A percentile compares a stretch with the other conserved stretches of the same genome.
These are phyloP conservation scores for Hevea brasiliensis DNA, from an alignment of 345 rosid genomes.

Conservation along the genomic window DNA sequence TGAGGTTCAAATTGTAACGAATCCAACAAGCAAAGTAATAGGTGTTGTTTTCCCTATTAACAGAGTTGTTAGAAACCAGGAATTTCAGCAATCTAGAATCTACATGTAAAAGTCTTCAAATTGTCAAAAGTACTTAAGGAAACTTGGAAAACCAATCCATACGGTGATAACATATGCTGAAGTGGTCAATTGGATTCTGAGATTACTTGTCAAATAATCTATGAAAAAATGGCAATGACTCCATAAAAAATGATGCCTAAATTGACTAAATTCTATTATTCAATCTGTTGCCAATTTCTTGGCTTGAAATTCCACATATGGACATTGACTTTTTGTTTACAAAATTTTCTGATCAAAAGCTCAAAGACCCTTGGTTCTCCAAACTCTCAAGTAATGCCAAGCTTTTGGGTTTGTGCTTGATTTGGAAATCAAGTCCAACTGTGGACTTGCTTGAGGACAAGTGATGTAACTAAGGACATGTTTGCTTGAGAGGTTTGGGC, in stretches of 20 bases:
- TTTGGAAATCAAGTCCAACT: slow-evolving; percentile 6
- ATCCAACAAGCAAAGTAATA: no score
- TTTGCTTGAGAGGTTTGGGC: no score
- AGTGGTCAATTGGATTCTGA: background rate
- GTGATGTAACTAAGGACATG: no score
- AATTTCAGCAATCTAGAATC: no score
- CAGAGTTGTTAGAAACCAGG: no score
- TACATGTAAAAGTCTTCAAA: background rate
- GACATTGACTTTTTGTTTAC: slow-evolving; percentile 1
- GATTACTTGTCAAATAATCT: slow-evolving; percentile 4
- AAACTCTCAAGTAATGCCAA: background rate
- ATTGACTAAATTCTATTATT: background rate
- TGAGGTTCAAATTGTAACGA: no score
- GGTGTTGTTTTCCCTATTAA: no score
- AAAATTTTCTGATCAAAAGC: background rate
- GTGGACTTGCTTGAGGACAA: background rate
- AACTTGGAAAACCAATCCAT: background rate
- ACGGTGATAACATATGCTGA: background rate
- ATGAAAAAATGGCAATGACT: background rate
- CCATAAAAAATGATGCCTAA: background rate
- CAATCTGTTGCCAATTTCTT: background rate
- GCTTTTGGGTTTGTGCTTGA: background rate
- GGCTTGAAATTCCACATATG: background rate
- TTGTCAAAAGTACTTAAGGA: background rate
- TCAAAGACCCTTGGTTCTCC: background rate